phyloP scores from a whole-genome alignment of 352 stramenopile species.

The Phytopythium ostracodes region DNA sequence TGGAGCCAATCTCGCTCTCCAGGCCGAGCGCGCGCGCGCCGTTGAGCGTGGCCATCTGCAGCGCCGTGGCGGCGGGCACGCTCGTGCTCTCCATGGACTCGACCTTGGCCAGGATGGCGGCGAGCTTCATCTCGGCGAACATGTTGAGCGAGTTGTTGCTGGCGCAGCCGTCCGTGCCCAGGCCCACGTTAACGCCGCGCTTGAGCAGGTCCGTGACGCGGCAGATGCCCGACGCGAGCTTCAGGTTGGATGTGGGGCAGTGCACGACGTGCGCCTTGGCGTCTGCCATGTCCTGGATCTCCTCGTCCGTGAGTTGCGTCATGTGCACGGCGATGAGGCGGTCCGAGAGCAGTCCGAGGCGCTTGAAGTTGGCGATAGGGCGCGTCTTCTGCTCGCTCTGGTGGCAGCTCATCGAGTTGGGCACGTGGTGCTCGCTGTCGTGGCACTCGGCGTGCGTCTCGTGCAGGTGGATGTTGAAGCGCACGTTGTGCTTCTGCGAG shows the following conservation, averaged over 20 bases:
- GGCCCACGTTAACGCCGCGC: conserved; percentile 77
- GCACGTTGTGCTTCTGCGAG: conserved; percentile 49
- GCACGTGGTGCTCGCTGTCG: conserved; percentile 65
- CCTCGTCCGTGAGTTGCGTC: conserved; percentile 78
- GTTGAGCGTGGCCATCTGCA: conserved; percentile 90
- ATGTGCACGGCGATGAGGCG: conserved; percentile 79
- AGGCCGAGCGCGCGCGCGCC: conserved; percentile 82
- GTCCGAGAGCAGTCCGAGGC: conserved; percentile 68
- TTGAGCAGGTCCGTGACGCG: conserved; percentile 71
- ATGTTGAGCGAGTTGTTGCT: conserved; percentile 91
- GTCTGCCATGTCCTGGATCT: conserved; percentile 65
- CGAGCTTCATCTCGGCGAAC: conserved; percentile 88
- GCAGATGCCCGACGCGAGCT: conserved; percentile 84
- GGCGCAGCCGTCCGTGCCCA: conserved; percentile 83
- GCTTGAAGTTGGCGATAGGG: conserved; percentile 78
- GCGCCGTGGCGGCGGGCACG: conserved; percentile 46
- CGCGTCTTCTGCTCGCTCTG: conserved; percentile 68
- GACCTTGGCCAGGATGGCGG: conserved; percentile 81
- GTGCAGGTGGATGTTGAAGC: conserved; percentile 85
- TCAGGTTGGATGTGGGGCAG: conserved; percentile 89
- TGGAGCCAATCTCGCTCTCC: conserved; percentile 74
- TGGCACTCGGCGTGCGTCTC: conserved; percentile 79
- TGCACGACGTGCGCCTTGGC: conserved; percentile 71
- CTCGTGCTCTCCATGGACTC: conserved; percentile 59
- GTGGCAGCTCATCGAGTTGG: conserved; percentile 78